phyloP scores from a whole-genome alignment of 139 green algal genomes.

The Picochlorum sp. region DNA sequence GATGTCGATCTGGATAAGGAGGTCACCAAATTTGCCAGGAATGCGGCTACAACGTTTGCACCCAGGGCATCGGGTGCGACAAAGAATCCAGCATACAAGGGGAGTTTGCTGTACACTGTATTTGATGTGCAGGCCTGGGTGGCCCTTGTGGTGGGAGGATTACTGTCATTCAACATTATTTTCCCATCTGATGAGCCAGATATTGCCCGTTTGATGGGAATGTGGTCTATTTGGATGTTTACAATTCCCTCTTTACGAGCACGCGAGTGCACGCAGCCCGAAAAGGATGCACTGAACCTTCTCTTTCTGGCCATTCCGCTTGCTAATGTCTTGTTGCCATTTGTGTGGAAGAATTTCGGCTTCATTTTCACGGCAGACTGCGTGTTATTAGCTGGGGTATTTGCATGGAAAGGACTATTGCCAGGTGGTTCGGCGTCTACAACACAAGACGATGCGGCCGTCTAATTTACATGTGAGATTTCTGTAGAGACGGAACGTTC shows the following conservation, averaged over 20 bases:
- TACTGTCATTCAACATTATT: conserved; percentile 94
- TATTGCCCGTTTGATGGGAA: conserved; percentile 88
- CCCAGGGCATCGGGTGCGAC: conserved; percentile 58
- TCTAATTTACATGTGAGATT: no score
- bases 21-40: conserved; percentile 48
- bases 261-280: conserved; percentile 72
- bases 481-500: no score
- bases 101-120: conserved; percentile 50
- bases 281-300: conserved; percentile 96
- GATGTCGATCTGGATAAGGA: conserved; percentile 26
- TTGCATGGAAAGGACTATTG: conserved; percentile 65
- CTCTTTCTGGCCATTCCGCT: conserved; percentile 89
- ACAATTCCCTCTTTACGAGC: conserved; percentile 86
- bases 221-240: conserved; percentile 97
- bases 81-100: conserved; percentile 82
- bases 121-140: conserved; percentile 82
- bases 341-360: conserved; percentile 88
- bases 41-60: conserved; percentile 77
- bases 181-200: conserved; percentile 84
- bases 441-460: neutral
- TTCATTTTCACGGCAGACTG: conserved; percentile 85
- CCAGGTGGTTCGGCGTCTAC: neutral
- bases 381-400: conserved; percentile 62
- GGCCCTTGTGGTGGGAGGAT: conserved; percentile 58
- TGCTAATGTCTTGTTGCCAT: conserved; percentile 86